Conservation (phyloP, 2,329 filamentous ascomycete species). For the Trichoderma gracile region DNA sequence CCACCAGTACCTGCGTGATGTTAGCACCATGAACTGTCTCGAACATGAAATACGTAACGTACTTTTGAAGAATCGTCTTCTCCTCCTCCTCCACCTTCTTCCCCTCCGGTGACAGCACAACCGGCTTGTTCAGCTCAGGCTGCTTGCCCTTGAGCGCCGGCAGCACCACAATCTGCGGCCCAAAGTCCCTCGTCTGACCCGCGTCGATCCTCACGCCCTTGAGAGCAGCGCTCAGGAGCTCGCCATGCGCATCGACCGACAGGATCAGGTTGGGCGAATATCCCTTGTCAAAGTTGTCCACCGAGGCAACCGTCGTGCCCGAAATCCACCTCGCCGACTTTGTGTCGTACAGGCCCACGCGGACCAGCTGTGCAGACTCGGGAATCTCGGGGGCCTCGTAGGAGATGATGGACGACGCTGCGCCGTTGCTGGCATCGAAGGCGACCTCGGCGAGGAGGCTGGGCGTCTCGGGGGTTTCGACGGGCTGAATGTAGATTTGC, state of each 20-base stretch:
- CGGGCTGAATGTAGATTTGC: conserved; percentile 56
- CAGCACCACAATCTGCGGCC: conserved; percentile 57
- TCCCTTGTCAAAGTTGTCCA: conserved; percentile 61
- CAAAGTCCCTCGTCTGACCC: conserved; percentile 65
- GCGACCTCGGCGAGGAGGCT: conserved; percentile 56
- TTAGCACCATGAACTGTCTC: conserved; percentile 37
- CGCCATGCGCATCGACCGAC: conserved; percentile 48
- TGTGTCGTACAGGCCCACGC: conserved; percentile 59
- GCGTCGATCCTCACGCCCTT: conserved; percentile 63
- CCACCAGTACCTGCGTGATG: conserved; percentile 64
- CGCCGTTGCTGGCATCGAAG: conserved; percentile 51
- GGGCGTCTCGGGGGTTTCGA: conserved; percentile 42
- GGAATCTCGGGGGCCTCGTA: conserved; percentile 60
- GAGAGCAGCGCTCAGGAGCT: conserved; percentile 52
- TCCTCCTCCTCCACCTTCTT: conserved; percentile 57
- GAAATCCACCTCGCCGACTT: conserved; percentile 51
- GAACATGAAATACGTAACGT: conserved; percentile 36
- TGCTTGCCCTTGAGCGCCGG: conserved; percentile 52
- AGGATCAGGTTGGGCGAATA: conserved; percentile 60
- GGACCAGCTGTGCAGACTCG: conserved; percentile 50
- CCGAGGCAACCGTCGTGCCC: conserved; percentile 57
- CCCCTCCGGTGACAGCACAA: conserved; percentile 62
- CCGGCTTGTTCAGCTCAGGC: conserved; percentile 63
- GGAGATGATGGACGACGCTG: conserved; percentile 49
- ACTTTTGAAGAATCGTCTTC: conserved; percentile 69